phyloP scores from a whole-genome alignment of 1,139 yeast genomes.

The Geotrichum phurueaensis region DNA sequence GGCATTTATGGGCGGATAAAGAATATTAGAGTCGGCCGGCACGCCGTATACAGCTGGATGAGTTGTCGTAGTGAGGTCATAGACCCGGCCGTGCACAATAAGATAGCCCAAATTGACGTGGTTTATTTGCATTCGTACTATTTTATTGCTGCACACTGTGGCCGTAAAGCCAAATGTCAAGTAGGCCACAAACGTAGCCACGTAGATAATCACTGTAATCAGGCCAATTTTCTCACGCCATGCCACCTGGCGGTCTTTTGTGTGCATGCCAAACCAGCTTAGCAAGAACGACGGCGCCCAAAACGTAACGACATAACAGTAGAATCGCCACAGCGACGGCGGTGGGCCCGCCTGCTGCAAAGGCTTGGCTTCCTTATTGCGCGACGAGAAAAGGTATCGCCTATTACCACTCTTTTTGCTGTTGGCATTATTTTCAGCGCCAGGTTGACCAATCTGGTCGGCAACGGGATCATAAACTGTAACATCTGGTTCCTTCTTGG shows the following conservation, averaged over 20 bases:
- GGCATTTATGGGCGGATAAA: constrained; percentile 11
- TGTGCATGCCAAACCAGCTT: constrained; percentile 58
- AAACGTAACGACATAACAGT: constrained; percentile 67
- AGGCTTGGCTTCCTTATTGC: not conserved
- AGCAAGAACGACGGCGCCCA: constrained; percentile 85
- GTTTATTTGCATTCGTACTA: constrained; percentile 47
- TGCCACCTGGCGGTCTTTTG: constrained; percentile 71
- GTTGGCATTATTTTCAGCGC: not conserved
- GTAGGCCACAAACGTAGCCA: constrained; percentile 69
- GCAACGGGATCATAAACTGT: not conserved
- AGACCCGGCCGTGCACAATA: constrained; percentile 72
- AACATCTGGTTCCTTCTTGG: not conserved
- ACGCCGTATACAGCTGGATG: constrained; percentile 42
- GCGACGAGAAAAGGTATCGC: not conserved
- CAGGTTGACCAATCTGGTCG: not conserved
- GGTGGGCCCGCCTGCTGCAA: constrained; percentile 8
- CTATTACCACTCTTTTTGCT: not conserved
- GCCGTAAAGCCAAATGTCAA: constrained; percentile 79
- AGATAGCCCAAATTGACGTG: constrained; percentile 52
- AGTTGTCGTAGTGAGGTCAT: constrained; percentile 43
- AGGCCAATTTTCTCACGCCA: constrained; percentile 90
- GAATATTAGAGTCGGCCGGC: constrained; percentile 40
- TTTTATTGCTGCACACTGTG: constrained; percentile 54
- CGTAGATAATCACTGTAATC: constrained; percentile 56
- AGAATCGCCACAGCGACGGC: constrained; percentile 64